Percentiles rank a stretch among this genome's conserved stretches.
These are phyloP conservation scores for Hypoxylon fuscum DNA, from an alignment of 495 filamentous ascomycete species.

Conservation along the genomic window DNA sequence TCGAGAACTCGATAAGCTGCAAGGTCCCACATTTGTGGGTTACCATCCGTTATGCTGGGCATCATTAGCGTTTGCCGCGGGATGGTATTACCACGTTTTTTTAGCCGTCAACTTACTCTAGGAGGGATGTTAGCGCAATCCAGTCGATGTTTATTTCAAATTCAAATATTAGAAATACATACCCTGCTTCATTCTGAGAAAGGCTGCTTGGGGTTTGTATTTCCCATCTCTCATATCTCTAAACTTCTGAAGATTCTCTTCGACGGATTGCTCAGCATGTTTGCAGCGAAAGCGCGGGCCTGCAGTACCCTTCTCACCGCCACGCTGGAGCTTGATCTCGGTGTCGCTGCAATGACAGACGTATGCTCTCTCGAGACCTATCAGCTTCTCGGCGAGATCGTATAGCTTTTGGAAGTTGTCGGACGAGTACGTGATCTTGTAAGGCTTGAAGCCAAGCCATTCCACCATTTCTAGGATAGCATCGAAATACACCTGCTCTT, in stretches of 20 bases:
- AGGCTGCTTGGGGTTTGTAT: slow-evolving; percentile 87
- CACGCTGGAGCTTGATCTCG: slow-evolving; percentile 85
- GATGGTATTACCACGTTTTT: slow-evolving; percentile 65
- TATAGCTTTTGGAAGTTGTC: slow-evolving; percentile 91
- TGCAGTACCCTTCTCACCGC: slow-evolving; percentile 70
- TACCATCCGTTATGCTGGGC: slow-evolving; percentile 55
- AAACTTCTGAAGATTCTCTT: slow-evolving; percentile 84
- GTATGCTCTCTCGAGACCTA: slow-evolving; percentile 62
- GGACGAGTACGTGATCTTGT: slow-evolving; percentile 76
- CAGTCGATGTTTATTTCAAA: slow-evolving; percentile 18
- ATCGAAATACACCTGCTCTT: slow-evolving; percentile 80
- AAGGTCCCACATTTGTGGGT: slow-evolving; percentile 71
- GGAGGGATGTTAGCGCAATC: slow-evolving; percentile 65
- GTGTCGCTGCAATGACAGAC: slow-evolving; percentile 61
- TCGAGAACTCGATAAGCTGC: slow-evolving; percentile 81
- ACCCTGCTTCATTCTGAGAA: slow-evolving; percentile 91
- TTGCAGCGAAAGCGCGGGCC: slow-evolving; percentile 77
- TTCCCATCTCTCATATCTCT: slow-evolving; percentile 90
- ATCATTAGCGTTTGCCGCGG: slow-evolving; percentile 63
- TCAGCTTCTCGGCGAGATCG: slow-evolving; percentile 86
- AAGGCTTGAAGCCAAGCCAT: slow-evolving; percentile 85
- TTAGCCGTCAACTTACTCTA: slow-evolving; percentile 73
- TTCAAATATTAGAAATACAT: slow-evolving; percentile 38
- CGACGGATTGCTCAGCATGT: slow-evolving; percentile 76
- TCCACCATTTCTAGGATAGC: slow-evolving; percentile 80